Conservation (phyloP, 1,284 basidiomycete species). For the Rugosomyces carneus region DNA sequence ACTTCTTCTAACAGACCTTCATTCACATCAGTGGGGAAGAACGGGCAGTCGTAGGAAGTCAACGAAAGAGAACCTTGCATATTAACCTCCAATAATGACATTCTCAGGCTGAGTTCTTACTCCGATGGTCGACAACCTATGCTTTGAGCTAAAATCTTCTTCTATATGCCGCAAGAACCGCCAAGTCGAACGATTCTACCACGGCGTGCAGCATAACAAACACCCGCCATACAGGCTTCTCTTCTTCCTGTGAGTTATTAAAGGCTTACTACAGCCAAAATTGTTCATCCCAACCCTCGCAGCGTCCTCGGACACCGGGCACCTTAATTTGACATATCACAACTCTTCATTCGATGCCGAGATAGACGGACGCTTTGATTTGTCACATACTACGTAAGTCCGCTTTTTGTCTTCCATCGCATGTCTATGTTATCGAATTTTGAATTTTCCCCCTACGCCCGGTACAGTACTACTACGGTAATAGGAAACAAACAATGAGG, state of each 20-base stretch:
- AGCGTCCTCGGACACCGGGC: constrained; percentile 13
- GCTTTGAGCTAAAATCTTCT: background rate
- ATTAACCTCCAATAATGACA: background rate
- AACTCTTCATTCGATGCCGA: constrained; percentile 14
- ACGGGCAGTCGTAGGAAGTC: background rate
- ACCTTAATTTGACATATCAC: constrained; percentile 4
- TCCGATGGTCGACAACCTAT: background rate
- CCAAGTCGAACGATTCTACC: background rate
- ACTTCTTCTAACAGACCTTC: background rate
- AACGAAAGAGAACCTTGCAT: background rate
- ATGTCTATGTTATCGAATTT: background rate
- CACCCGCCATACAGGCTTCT: constrained; percentile 2
- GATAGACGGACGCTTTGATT: constrained; percentile 17
- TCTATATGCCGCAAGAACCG: background rate
- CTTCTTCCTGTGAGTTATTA: constrained; percentile 9
- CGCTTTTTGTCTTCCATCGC: background rate
- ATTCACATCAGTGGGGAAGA: background rate
- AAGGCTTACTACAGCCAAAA: constrained; percentile 4
- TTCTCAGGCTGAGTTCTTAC: background rate
- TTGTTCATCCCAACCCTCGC: constrained; percentile 1
- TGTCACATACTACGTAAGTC: constrained; percentile 1
- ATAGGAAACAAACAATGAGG: constrained; percentile 4
- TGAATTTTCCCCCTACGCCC: background rate
- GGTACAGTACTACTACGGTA: constrained; percentile 8
- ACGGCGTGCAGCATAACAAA: background rate